Base-by-base conservation (phyloP, 2,329 filamentous ascomycete species). In the Colletotrichum sp. region DNA sequence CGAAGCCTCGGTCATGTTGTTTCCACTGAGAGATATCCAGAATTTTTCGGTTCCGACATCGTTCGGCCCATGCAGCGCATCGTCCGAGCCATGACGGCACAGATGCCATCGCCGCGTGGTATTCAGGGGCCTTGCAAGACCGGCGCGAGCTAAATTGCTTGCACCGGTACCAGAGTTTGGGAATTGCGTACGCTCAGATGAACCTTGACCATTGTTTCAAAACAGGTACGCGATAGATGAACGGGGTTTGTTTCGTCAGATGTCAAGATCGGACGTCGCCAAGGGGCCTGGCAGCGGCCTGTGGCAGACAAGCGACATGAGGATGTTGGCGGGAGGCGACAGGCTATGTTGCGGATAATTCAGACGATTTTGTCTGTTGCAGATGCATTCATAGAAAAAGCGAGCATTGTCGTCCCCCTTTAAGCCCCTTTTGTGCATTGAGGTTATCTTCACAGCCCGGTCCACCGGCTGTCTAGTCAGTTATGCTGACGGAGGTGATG, bases 211-310 rank as follows among this genome's bases (percentile, higher is more conserved):
- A 38, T 57, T 32, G 73, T 75, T 75, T 75, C 69, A 67, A 67
- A 72, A 72, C 72, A 21, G 36, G 26, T 21, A 61, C 13, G 36
- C 24, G 55, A 48, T 67, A 60, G 30, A 72, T 57, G 70, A 67
- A 38, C 57, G 28, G 21, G 26, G 18, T 38, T 67, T 43, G 73
- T 64, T 75, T 72, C 55, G 52, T 72, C 57, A 64, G 32, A 72
- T 67, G 73, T 72, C 57, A 67, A 72, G 57, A 75, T 75, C 69
- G 69, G 73, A 72, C 38, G 57, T 30, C n/a, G 36, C 38, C 30
- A 67, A 58, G 63, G 64, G 57, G 38, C 57, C 63, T 16, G 24
- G 43, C 15, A 58, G 38, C 63, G n/a, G 48, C 13, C 1, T 12
- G 43, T 26, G 12, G 10, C 36, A 67, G 26, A 32, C 60, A 36